These are phyloP conservation scores for Pythium guiyangense DNA, from an alignment of 352 stramenopile genomes.

Conservation along the genomic window DNA sequence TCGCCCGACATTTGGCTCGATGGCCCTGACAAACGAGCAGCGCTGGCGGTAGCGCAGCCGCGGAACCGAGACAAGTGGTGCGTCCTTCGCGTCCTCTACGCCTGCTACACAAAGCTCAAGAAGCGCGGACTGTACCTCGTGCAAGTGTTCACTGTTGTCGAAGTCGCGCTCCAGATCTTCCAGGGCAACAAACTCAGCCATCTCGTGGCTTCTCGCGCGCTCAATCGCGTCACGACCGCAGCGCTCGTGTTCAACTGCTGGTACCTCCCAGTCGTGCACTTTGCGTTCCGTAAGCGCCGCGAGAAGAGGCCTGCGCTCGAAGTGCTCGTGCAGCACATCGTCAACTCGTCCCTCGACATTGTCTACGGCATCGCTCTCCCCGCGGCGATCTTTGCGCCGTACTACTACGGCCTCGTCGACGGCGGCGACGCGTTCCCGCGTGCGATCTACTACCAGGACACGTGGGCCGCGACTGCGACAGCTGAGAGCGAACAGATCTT, in stretches of 20 bases:
- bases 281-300: neutral
- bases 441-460: slow-evolving; percentile 10
- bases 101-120: slow-evolving; percentile 7
- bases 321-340: slow-evolving; percentile 6
- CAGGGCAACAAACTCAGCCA: slow-evolving; percentile 18
- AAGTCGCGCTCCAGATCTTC: slow-evolving; percentile 22
- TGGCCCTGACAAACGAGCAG: slow-evolving; percentile 8
- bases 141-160: slow-evolving; percentile 9
- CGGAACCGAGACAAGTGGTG: slow-evolving; percentile 12
- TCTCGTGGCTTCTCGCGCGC: slow-evolving; percentile 9
- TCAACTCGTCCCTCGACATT: slow-evolving; percentile 17
- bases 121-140: slow-evolving; percentile 8
- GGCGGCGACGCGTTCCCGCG: neutral
- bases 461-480: slow-evolving; percentile 3
- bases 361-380: slow-evolving; percentile 15
- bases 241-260: slow-evolving; percentile 20
- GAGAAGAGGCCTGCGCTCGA: slow-evolving; percentile 8
- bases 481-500: slow-evolving; percentile 12
- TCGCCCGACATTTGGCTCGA: slow-evolving; percentile 14
- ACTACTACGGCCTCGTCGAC: slow-evolving; percentile 1
- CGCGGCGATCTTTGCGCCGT: slow-evolving; percentile 1
- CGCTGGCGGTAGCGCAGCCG: slow-evolving; percentile 2
- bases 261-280: slow-evolving; percentile 15
- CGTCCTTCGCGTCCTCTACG: slow-evolving; percentile 5
- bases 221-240: slow-evolving; percentile 16